These are phyloP conservation scores for Corymbia citriodora DNA, from an alignment of 441 rosid species.

Conservation along the genomic window DNA sequence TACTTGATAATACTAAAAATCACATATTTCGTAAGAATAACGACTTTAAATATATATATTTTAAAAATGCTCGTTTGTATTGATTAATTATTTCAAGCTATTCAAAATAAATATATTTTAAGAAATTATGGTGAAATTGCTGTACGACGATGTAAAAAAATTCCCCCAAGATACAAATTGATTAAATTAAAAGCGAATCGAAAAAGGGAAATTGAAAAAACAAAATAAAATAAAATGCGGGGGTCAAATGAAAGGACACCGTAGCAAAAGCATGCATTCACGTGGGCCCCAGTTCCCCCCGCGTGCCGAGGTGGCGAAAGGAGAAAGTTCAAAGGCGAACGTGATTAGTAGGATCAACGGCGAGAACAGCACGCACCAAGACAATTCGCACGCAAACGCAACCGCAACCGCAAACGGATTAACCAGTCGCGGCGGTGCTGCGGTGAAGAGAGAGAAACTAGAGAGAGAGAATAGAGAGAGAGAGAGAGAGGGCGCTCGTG, in stretches of 20 bases:
- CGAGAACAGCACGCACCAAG: neutral
- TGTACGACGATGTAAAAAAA: too few species aligned
- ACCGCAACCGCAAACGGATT: neutral
- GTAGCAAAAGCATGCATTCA: neutral
- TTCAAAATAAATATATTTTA: fast-evolving
- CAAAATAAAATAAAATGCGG: neutral
- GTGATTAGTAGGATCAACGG: neutral
- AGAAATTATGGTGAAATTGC: neutral
- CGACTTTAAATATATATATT: too few species aligned
- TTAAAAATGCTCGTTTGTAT: neutral
- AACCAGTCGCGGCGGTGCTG: neutral
- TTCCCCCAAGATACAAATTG: too few species aligned
- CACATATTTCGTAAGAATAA: too few species aligned
- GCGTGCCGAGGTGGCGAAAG: neutral
- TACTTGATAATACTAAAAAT: neutral
- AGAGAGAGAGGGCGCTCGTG: neutral
- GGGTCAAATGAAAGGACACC: neutral
- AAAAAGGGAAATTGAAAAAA: neutral
- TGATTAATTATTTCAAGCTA: fast-evolving
- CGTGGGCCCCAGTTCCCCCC: neutral
- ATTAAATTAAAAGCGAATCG: too few species aligned
- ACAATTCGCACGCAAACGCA: neutral
- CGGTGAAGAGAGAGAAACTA: neutral
- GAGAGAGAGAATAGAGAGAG: neutral
- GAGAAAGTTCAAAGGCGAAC: neutral